phyloP scores from a whole-genome alignment of 768 basidiomycete genomes.

The Kwoniella botswanensis region DNA sequence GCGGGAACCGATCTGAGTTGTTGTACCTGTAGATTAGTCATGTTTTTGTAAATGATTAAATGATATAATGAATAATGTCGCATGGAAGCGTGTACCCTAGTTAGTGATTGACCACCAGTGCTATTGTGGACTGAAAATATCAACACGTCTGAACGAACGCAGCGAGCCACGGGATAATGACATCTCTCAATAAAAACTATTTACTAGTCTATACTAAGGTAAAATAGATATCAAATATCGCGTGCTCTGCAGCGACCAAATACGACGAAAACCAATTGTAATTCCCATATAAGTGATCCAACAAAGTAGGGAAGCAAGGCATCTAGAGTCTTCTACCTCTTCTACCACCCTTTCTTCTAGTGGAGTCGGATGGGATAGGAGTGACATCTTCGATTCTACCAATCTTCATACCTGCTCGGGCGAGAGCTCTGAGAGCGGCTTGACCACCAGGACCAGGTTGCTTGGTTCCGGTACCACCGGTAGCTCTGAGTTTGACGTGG shows the following conservation, averaged over 20 bases:
- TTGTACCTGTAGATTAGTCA: too few relatives aligned
- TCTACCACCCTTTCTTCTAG: slow-evolving; percentile 99
- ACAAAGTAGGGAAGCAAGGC: slow-evolving; percentile 2
- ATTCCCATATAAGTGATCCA: background rate
- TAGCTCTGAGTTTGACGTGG: slow-evolving; percentile 98
- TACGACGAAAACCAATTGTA: slow-evolving; percentile 7
- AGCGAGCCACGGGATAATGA: slow-evolving; percentile 26
- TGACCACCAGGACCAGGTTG: slow-evolving; percentile 99
- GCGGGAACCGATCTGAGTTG: background rate
- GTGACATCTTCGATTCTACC: slow-evolving; percentile 98
- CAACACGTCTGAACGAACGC: background rate
- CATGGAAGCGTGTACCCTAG: too few relatives aligned
- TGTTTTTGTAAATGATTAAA: too few relatives aligned
- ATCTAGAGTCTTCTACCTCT: slow-evolving; percentile 87
- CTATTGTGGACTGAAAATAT: background rate
- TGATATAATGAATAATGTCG: too few relatives aligned
- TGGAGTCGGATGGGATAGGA: slow-evolving; percentile 94
- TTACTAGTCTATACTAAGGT: background rate
- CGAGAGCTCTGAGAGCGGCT: slow-evolving; percentile 95
- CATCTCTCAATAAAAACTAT: slow-evolving; percentile 15
- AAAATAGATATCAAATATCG: slow-evolving; percentile 11
- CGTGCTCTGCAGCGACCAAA: slow-evolving; percentile 32
- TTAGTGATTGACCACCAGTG: too few relatives aligned
- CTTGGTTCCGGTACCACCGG: slow-evolving; percentile 97
- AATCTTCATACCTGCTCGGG: slow-evolving; percentile 97